Percentiles rank a stretch among this genome's conserved stretches.
Evolutionary conservation across 1,284 basidiomycete genomes (phyloP).

Genomic region (Anthracocystis walkeri): DNA sequence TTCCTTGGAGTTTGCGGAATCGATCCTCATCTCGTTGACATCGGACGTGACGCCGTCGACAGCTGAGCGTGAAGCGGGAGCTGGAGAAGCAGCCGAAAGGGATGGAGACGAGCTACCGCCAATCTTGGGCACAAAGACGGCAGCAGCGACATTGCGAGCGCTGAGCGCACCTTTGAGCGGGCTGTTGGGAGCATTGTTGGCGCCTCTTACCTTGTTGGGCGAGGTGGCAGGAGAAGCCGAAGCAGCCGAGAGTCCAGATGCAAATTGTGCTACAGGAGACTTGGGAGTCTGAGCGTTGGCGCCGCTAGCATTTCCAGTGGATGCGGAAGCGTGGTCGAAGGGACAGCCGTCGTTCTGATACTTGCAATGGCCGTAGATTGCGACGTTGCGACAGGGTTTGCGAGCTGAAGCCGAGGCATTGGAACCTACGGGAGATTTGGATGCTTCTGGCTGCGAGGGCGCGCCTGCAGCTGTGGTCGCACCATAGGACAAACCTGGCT

Average conservation of each 20-base stretch:
- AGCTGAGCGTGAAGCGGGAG: constrained; percentile 14
- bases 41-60: constrained; percentile 26
- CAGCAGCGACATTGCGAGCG: constrained; percentile 57
- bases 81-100: constrained; percentile 20
- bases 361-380: constrained; percentile 54
- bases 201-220: constrained; percentile 27
- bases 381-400: constrained; percentile 50
- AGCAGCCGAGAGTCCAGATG: constrained; percentile 25
- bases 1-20: constrained; percentile 20
- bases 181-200: constrained; percentile 27
- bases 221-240: constrained; percentile 26
- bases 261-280: constrained; percentile 25
- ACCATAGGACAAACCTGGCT: constrained; percentile 25
- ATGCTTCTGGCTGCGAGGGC: constrained; percentile 18
- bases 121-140: constrained; percentile 63
- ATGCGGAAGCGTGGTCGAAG: constrained; percentile 37
- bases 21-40: constrained; percentile 34
- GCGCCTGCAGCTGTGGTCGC: constrained; percentile 20
- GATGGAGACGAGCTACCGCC: constrained; percentile 41
- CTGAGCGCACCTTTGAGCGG: constrained; percentile 54
- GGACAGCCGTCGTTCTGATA: constrained; percentile 51
- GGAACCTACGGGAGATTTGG: constrained; percentile 34
- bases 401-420: constrained; percentile 26
- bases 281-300: constrained; percentile 12
- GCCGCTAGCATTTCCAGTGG: constrained; percentile 1